Base-by-base conservation (phyloP, 2,329 filamentous ascomycete species). In the Alternaria brassicicola region DNA sequence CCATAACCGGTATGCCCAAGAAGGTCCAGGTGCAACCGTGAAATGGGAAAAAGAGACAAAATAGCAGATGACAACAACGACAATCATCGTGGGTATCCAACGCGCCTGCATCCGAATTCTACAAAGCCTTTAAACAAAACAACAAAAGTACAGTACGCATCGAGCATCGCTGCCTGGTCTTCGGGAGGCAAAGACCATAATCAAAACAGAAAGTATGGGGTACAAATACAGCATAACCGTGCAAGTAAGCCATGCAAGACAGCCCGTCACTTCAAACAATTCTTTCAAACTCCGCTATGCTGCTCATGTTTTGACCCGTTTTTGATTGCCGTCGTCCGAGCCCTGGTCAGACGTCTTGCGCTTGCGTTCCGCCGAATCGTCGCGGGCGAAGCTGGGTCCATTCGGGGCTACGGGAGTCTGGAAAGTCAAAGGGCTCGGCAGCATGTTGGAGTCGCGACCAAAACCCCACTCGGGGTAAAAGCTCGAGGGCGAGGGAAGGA, bases 381-480 rank as follows among this genome's bases (percentile, higher is more conserved):
- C 79, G 43, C 78, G 77, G 52, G 76, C 72, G 69, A 81, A 82
- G 53, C 78, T 78, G 21, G 76, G 75, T 25, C 80, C 80, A 42
- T 74, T 79, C 35, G 74, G 66, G n/a, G 74, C 79, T 13, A 83
- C 74, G 2, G 95, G 95, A 1, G 95, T 98, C 31, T 92, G 90
- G 77, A 97, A 97, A 60, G 93, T 96, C 63, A 98, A 80, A 9
- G 95, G 95, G 74, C 93, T 97, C 0, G 93, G 93, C 47, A 98
- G 83, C 65, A 96, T 95, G 70, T 95, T 96, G 74, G 85, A 90
- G 65, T 95, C 91, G 55, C 76, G 88, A 74, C 84, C 83, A 76
- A 91, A 93, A 65, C 90, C 89, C 93, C 93, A 97, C 63, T 96
- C 93, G 0, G 90, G 88, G 71, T 96, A 98, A 79, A 98, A 97